Percentiles rank a stretch among this genome's conserved stretches.
Conservation (phyloP, 352 stramenopile genomes). For the Phytophthora kernoviae region DNA sequence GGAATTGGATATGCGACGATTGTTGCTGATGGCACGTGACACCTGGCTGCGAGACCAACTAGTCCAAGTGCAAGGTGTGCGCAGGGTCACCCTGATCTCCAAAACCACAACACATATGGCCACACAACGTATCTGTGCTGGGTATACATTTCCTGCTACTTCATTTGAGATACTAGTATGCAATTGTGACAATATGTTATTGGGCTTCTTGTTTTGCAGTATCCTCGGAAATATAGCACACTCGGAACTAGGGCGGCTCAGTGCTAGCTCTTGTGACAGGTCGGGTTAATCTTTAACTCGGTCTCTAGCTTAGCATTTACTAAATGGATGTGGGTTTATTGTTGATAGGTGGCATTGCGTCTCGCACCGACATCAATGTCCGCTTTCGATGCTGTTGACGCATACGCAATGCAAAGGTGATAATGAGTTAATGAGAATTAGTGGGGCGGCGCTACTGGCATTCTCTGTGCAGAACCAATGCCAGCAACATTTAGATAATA, state of each 20-base stretch:
- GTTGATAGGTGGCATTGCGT: conserved; percentile 62
- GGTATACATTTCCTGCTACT: conserved; percentile 27
- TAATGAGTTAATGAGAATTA: conserved; percentile 43
- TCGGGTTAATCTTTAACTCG: conserved; percentile 15
- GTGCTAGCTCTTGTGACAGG: conserved; percentile 66
- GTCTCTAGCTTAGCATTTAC: not conserved
- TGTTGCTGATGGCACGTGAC: conserved; percentile 64
- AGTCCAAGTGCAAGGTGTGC: conserved; percentile 62
- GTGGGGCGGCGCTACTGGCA: conserved; percentile 56
- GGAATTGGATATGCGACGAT: conserved; percentile 51
- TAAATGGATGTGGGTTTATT: not conserved
- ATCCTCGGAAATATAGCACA: conserved; percentile 70
- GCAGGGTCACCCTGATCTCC: conserved; percentile 47
- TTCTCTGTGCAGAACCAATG: conserved; percentile 79
- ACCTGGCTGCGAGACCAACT: conserved; percentile 53
- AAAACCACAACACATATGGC: conserved; percentile 15
- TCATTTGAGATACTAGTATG: not conserved
- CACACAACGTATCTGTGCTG: conserved; percentile 40
- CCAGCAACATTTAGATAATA: conserved; percentile 63
- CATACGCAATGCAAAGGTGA: conserved; percentile 35
- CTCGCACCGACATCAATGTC: conserved; percentile 73
- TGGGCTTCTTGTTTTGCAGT: conserved; percentile 20
- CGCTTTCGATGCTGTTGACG: conserved; percentile 56
- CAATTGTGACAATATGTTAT: not conserved
- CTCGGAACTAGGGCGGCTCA: conserved; percentile 55